A percentile compares a stretch with the other conserved stretches of the same genome.
Evolutionary conservation across 2,329 filamentous ascomycete genomes (phyloP).

Genomic region (Aaosphaeria pasadenensis): DNA sequence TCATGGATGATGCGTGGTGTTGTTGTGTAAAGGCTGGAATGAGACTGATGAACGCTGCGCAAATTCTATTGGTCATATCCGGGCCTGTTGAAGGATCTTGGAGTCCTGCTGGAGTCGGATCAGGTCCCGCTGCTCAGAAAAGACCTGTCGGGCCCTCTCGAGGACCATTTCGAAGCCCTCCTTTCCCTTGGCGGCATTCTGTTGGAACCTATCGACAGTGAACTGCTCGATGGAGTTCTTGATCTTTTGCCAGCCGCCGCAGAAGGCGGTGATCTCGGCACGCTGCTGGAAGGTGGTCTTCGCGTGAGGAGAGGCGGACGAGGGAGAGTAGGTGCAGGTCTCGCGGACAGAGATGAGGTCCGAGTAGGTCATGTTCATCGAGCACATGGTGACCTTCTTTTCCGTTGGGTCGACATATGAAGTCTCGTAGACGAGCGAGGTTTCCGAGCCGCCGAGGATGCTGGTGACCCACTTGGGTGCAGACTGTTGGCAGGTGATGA

Average conservation of each 20-base stretch:
- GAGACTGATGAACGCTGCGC: not conserved
- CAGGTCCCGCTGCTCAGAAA: constrained; percentile 80
- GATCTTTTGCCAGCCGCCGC: constrained; percentile 95
- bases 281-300: constrained; percentile 83
- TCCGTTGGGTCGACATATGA: constrained; percentile 84
- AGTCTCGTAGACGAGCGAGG: constrained; percentile 88
- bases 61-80: constrained; percentile 16
- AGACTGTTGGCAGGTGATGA: constrained; percentile 62
- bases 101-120: constrained; percentile 42
- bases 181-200: constrained; percentile 86
- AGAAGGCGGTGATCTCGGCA: constrained; percentile 88
- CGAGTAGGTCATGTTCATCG: constrained; percentile 88
- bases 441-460: constrained; percentile 75
- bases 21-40: not conserved
- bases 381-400: constrained; percentile 94
- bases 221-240: constrained; percentile 95
- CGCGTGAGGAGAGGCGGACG: constrained; percentile 44
- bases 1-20: not conserved
- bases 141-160: constrained; percentile 87
- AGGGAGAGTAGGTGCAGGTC: constrained; percentile 81
- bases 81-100: constrained; percentile 28
- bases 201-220: constrained; percentile 80
- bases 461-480: constrained; percentile 78
- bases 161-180: constrained; percentile 95
- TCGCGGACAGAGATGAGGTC: constrained; percentile 91